These are phyloP conservation scores for Exutisphaerella laricina DNA, from an alignment of 2,329 filamentous ascomycete species.

Conservation along the genomic window DNA sequence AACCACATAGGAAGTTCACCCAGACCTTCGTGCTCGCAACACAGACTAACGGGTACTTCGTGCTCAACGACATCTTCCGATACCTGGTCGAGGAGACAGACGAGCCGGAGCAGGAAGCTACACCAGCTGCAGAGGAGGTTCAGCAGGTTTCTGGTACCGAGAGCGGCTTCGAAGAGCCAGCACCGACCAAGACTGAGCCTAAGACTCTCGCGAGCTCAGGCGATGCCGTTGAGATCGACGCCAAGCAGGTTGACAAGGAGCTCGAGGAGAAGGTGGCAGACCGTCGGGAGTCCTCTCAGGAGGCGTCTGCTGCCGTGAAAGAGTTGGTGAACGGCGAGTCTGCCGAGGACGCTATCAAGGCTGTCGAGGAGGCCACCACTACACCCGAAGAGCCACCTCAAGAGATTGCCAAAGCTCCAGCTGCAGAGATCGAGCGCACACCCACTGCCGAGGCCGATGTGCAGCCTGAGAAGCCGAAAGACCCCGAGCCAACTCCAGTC, in stretches of 20 bases:
- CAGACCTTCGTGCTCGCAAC: slow-evolving; percentile 97
- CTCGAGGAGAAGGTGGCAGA: slow-evolving; percentile 57
- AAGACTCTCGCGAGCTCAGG: slow-evolving; percentile 30
- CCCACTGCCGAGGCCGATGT: slow-evolving; percentile 36
- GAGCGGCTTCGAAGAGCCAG: slow-evolving; percentile 39
- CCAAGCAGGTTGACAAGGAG: slow-evolving; percentile 62
- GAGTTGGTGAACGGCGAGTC: slow-evolving; percentile 32
- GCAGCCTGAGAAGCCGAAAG: slow-evolving; percentile 58
- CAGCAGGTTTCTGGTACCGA: slow-evolving; percentile 30
- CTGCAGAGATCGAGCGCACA: slow-evolving; percentile 28
- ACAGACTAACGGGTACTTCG: slow-evolving; percentile 95
- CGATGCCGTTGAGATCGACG: slow-evolving; percentile 41
- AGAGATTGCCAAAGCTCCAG: slow-evolving; percentile 29
- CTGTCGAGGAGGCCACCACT: slow-evolving; percentile 28
- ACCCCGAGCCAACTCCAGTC: slow-evolving; percentile 51
- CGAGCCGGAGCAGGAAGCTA: slow-evolving; percentile 59
- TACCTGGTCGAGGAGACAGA: slow-evolving; percentile 84
- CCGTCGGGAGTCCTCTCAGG: slow-evolving; percentile 23
- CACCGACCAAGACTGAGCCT: slow-evolving; percentile 32
- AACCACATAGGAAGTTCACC: slow-evolving; percentile 89
- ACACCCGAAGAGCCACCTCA: slow-evolving; percentile 24
- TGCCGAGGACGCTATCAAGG: slow-evolving; percentile 37
- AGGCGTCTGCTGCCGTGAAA: slow-evolving; percentile 20
- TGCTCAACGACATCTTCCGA: slow-evolving; percentile 95
- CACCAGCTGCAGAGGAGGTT: slow-evolving; percentile 32